These are phyloP conservation scores for Beta lomatogona DNA, from an alignment of 179 eudicot genomes.

Conservation along the genomic window DNA sequence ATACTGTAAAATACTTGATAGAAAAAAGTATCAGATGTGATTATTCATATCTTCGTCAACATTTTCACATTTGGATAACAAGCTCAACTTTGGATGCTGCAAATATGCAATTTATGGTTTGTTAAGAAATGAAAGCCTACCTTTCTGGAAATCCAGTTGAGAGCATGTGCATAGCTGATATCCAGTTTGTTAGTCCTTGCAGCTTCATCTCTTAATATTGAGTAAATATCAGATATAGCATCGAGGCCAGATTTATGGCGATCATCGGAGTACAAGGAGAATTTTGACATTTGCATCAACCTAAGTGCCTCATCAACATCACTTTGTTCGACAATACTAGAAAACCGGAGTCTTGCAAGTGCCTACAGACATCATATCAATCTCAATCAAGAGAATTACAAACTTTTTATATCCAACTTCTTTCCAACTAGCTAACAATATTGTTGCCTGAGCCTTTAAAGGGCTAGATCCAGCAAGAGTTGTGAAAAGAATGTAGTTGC, in stretches of 20 bases:
- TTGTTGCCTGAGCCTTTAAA: background rate
- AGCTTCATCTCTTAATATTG: constrained; percentile 95
- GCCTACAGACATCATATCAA: constrained; percentile 50
- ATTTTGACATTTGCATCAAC: constrained; percentile 97
- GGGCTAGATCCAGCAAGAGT: background rate
- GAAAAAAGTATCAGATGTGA: background rate
- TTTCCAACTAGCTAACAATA: background rate
- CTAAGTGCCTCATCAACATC: constrained; percentile 96
- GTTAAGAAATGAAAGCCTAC: constrained; percentile 39
- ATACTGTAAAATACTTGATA: background rate
- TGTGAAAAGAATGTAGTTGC: background rate
- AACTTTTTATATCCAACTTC: background rate
- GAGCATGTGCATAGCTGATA: constrained; percentile 88
- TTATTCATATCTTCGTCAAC: background rate
- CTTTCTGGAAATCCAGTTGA: constrained; percentile 99
- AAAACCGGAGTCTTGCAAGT: constrained; percentile 94
- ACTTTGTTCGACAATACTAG: constrained; percentile 82
- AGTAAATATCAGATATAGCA: constrained; percentile 94
- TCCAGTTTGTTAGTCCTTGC: constrained; percentile 78
- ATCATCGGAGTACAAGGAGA: constrained; percentile 96
- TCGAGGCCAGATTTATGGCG: constrained; percentile 93
- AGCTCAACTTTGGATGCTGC: too few relatives aligned
- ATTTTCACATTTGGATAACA: background rate
- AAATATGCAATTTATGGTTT: background rate
- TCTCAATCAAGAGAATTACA: background rate